Base-by-base conservation (phyloP, 2,329 filamentous ascomycete genomes). In the Botrytis byssoidea region DNA sequence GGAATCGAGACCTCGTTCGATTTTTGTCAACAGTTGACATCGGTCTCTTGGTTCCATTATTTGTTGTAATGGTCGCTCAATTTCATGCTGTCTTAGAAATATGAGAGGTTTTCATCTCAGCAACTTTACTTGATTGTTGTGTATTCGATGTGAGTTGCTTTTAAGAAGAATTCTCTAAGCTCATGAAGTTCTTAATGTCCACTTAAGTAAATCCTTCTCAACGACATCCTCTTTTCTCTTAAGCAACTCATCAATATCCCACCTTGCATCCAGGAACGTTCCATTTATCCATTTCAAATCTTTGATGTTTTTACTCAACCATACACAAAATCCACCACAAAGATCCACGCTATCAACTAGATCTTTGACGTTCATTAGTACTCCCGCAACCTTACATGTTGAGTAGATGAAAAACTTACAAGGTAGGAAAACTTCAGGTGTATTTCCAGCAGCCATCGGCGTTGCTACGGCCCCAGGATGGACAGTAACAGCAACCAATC, bases 231-330 rank as follows among this genome's bases (percentile, higher is more conserved):
- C 44, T 29, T 73, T 73, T 10, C 40, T 73, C 12, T 6, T 20
- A 35, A 73, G 16, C 16, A 73, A n/a, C 35, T 73, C 71, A 14
- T 70, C 57, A 29, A 73, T 46, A 64, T 73, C 71, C 71, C 71
- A 73, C 6, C 57, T 70, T 25, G 71, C 71, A 44, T 69, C 64
- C 55, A 73, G 40, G 35, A 73, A 73, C 10, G 55, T 69, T 20
- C 71, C 71, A 70, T 69, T 73, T n/a, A 73, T 35, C 71, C 71
- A 73, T n/a, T 70, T 69, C 42, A 73, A 35, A 25, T 73, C 57
- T 8, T 61, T 59, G 16, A 69, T 44, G 25, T 73, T 64, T n/a
- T 37, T 73, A 55, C 71, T 73, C 35, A 70, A 55, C 71, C 71
- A 73, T 10, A 73, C 71, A 48, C 65, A 70, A 4, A 73, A 69